Evolutionary conservation across 192 early-diverging fungal genomes (phyloP).

Genomic region (Coemansia sp.): DNA sequence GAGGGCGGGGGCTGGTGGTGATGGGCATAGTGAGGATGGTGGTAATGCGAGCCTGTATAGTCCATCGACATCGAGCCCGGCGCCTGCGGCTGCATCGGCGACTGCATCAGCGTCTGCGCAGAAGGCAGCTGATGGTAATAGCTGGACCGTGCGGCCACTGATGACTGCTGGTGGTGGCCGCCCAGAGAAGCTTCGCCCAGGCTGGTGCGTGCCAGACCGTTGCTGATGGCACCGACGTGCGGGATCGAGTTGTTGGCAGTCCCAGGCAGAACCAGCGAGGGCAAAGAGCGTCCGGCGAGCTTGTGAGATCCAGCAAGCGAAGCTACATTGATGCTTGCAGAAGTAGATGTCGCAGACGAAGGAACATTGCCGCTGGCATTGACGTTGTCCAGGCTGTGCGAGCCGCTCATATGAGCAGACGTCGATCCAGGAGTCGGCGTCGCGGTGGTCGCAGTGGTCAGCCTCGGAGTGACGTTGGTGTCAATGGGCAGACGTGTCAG

Average conservation of each 20-base stretch:
- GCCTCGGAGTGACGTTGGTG: conserved; percentile 37
- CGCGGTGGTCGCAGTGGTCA: conserved; percentile 44
- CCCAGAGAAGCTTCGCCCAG: conserved; percentile 15
- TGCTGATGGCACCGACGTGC: conserved; percentile 12
- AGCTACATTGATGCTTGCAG: neutral
- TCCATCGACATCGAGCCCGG: conserved; percentile 7
- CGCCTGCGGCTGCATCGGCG: conserved; percentile 19
- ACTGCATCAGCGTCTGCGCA: conserved; percentile 47
- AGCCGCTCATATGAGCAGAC: conserved; percentile 27
- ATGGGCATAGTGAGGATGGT: neutral
- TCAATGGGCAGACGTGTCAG: conserved; percentile 31
- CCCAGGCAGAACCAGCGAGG: conserved; percentile 22
- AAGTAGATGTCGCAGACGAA: neutral
- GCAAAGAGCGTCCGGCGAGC: conserved; percentile 41
- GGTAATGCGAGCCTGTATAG: conserved; percentile 3
- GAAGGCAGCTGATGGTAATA: conserved; percentile 40
- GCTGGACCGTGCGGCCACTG: conserved; percentile 15
- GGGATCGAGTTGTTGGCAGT: neutral
- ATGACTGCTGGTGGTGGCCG: conserved; percentile 27
- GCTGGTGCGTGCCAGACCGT: conserved; percentile 25
- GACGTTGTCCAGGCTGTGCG: conserved; percentile 36
- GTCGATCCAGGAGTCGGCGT: conserved; percentile 50
- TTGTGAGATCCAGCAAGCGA: conserved; percentile 18
- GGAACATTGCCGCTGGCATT: conserved; percentile 6
- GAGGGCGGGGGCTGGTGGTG: conserved; percentile 2